Conservation (phyloP, 2,329 filamentous ascomycete genomes). For the Fusarium papillatum region DNA sequence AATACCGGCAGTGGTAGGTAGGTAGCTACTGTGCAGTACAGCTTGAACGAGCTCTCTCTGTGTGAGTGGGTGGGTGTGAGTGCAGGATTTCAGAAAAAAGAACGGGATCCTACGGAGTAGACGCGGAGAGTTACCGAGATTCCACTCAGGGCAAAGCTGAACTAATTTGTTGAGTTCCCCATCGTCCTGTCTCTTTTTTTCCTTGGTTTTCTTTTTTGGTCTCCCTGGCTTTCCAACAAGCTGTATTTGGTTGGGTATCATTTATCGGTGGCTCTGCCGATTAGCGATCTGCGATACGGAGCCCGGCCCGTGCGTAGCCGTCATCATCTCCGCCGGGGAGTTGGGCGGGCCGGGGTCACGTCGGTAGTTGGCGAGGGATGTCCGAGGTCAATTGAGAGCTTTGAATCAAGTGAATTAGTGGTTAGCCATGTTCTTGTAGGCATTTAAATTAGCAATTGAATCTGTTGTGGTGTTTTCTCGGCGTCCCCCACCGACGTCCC, state of each 20-base stretch:
- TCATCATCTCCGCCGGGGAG: background rate
- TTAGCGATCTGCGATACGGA: slow-evolving; percentile 12
- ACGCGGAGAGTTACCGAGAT: slow-evolving; percentile 32
- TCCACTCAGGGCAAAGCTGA: background rate
- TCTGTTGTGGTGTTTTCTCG: background rate
- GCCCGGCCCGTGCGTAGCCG: slow-evolving; percentile 22
- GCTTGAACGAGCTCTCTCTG: background rate
- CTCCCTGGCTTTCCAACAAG: background rate
- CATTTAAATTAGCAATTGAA: background rate
- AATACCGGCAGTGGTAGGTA: background rate
- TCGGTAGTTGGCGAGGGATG: slow-evolving; percentile 29
- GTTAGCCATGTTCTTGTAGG: background rate
- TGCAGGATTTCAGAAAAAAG: background rate
- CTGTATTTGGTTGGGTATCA: background rate
- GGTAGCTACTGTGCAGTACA: background rate
- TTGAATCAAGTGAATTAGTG: background rate
- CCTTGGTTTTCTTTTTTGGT: background rate
- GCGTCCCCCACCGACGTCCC: background rate
- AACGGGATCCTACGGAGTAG: slow-evolving; percentile 3
- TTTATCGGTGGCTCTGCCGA: slow-evolving; percentile 2
- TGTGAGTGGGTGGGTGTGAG: background rate
- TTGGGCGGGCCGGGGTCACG: slow-evolving; percentile 8
- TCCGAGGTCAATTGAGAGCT: slow-evolving; percentile 9
- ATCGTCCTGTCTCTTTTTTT: background rate
- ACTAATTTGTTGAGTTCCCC: slow-evolving; percentile 32